phyloP scores from a whole-genome alignment of 306 rosid species.

The Rosa lucieae region DNA sequence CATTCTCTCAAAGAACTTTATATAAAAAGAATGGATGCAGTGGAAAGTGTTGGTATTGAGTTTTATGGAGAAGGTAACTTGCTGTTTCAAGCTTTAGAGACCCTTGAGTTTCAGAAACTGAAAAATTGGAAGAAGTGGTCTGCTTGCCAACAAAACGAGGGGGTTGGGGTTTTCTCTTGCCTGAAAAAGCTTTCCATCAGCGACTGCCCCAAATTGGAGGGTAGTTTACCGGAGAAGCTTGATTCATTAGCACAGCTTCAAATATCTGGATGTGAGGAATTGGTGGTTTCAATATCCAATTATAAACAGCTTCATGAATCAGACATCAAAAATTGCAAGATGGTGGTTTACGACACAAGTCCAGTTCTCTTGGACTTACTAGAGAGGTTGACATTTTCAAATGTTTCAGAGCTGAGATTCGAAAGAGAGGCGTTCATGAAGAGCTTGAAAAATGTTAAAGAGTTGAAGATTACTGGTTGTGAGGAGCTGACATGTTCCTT shows the following conservation, averaged over 20 bases:
- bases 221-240: conserved; percentile 1
- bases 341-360: too few species aligned
- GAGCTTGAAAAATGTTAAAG: neutral
- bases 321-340: neutral
- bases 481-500: neutral
- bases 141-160: neutral
- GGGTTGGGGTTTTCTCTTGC: neutral
- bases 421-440: neutral
- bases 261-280: neutral
- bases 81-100: neutral
- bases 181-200: neutral
- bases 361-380: neutral
- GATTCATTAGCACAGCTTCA: neutral
- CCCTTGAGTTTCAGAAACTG: neutral
- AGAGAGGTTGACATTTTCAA: neutral
- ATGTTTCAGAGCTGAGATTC: neutral
- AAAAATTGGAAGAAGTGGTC: neutral
- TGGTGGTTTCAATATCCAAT: neutral
- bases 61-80: neutral
- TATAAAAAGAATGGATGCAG: neutral
- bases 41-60: neutral
- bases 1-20: neutral
- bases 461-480: neutral
- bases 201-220: neutral
- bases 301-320: neutral